A percentile compares a stretch with the other conserved stretches of the same genome.
phyloP scores from a whole-genome alignment of 1,284 basidiomycete genomes.

The Malassezia slooffiae region DNA sequence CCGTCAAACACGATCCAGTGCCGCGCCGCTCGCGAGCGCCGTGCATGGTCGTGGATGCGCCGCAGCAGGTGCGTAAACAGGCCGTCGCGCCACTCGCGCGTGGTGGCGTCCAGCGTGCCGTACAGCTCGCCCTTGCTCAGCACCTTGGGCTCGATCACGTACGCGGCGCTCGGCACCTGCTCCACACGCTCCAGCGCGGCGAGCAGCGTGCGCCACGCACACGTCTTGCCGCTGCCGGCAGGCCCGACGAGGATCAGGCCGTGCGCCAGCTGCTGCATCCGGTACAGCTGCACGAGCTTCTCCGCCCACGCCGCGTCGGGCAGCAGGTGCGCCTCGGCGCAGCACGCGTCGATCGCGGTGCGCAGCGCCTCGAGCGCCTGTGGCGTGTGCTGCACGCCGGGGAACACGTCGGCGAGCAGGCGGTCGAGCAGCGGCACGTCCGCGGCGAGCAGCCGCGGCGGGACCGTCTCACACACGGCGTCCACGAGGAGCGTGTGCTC shows the following conservation, averaged over 20 bases:
- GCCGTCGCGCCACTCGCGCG: conserved; percentile 98
- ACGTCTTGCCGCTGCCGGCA: conserved; percentile 91
- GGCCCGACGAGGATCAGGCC: conserved; percentile 99
- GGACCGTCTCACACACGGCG: conserved; percentile 97
- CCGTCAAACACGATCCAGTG: conserved; percentile 99
- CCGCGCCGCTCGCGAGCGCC: conserved; percentile 87
- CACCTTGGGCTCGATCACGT: conserved; percentile 98
- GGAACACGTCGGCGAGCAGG: conserved; percentile 92
- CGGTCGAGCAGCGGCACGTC: conserved; percentile 90
- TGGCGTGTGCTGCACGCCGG: conserved; percentile 79
- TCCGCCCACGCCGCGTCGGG: conserved; percentile 79
- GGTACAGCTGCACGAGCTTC: conserved; percentile 95
- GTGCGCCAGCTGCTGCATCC: conserved; percentile 98
- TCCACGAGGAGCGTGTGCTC: conserved; percentile 97
- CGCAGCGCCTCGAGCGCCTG: conserved; percentile 76
- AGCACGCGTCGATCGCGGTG: conserved; percentile 71
- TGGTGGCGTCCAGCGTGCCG: conserved; percentile 91
- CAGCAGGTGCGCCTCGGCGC: conserved; percentile 71
- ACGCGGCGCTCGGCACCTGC: conserved; percentile 79
- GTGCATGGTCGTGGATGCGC: conserved; percentile 95
- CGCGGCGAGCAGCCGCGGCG: conserved; percentile 92
- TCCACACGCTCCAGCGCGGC: conserved; percentile 82
- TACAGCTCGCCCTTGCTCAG: conserved; percentile 97
- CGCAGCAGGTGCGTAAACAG: conserved; percentile 94
- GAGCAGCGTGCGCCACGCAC: conserved; percentile 89